phyloP scores from a whole-genome alignment of 1,139 yeast genomes.

The Geotrichum reessii region DNA sequence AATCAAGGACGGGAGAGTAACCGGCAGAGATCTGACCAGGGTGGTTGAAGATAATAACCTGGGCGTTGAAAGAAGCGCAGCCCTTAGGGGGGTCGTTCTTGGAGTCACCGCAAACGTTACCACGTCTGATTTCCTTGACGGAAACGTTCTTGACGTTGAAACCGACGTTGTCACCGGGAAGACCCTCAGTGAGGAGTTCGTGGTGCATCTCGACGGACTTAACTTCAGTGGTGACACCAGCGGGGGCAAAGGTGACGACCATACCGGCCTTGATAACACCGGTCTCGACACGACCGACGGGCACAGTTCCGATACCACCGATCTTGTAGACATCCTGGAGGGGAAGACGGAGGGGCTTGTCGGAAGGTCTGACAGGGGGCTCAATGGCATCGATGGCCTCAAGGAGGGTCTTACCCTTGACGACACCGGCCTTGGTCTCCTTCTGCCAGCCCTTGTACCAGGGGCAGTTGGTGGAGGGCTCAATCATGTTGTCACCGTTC shows the following conservation, averaged over 20 bases:
- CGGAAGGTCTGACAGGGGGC: conserved; percentile 80
- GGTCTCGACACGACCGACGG: conserved; percentile 92
- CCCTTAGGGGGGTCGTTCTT: conserved; percentile 91
- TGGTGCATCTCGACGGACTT: conserved; percentile 93
- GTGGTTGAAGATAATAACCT: conserved; percentile 85
- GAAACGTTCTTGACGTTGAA: conserved; percentile 94
- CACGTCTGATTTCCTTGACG: conserved; percentile 91
- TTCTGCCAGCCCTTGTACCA: conserved; percentile 92
- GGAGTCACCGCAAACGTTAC: conserved; percentile 94
- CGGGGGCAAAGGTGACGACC: conserved; percentile 87
- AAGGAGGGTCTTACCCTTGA: conserved; percentile 79
- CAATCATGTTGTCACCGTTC: conserved; percentile 94
- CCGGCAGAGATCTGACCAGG: conserved; percentile 93
- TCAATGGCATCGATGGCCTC: conserved; percentile 85
- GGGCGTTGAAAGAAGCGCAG: conserved; percentile 79
- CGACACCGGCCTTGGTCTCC: conserved; percentile 75
- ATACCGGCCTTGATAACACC: conserved; percentile 89
- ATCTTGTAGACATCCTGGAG: conserved; percentile 90
- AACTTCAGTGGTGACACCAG: conserved; percentile 89
- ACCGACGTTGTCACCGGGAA: conserved; percentile 94
- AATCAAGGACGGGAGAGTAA: conserved; percentile 89
- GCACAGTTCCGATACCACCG: conserved; percentile 92
- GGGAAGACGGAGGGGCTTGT: conserved; percentile 88
- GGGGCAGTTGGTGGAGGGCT: conserved; percentile 72
- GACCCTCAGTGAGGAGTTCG: conserved; percentile 79